A percentile compares a stretch with the other conserved stretches of the same genome.
Evolutionary conservation across 495 filamentous ascomycete genomes (phyloP).

Genomic region (Hypoxylon intermedium): DNA sequence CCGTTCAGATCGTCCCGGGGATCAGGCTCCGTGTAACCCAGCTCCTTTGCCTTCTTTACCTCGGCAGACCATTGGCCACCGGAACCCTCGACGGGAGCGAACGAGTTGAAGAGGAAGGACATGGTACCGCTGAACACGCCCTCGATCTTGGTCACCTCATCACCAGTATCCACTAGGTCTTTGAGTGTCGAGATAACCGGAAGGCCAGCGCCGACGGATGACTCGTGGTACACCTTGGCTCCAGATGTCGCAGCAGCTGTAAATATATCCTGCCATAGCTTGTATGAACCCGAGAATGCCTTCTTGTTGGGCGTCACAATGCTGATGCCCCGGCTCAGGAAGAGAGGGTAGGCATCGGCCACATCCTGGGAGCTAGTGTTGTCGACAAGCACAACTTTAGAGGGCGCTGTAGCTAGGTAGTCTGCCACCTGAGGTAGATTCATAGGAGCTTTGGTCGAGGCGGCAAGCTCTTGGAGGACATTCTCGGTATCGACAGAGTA

Average conservation of each 20-base stretch:
- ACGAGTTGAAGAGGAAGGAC: constrained; percentile 95
- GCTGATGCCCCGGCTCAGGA: constrained; percentile 79
- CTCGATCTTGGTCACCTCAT: constrained; percentile 86
- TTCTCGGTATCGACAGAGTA: constrained; percentile 64
- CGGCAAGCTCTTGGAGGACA: constrained; percentile 61
- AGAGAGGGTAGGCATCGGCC: constrained; percentile 77
- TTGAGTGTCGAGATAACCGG: constrained; percentile 90
- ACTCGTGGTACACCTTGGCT: constrained; percentile 90
- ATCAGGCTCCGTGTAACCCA: constrained; percentile 98
- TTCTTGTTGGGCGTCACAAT: constrained; percentile 98
- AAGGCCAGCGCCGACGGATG: constrained; percentile 87
- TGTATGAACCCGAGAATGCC: constrained; percentile 79
- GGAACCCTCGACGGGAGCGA: constrained; percentile 74
- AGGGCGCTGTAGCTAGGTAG: constrained; percentile 73
- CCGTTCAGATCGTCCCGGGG: constrained; percentile 96
- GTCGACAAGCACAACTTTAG: constrained; percentile 81
- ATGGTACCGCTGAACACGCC: constrained; percentile 97
- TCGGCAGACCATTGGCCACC: constrained; percentile 84
- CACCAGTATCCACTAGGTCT: constrained; percentile 88
- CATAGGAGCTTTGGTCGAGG: constrained; percentile 64
- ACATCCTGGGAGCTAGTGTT: constrained; percentile 88
- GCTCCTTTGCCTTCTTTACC: constrained; percentile 85
- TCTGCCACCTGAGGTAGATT: constrained; percentile 70
- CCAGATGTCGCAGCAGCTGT: constrained; percentile 64
- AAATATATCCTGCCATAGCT: constrained; percentile 85